Evolutionary conservation across 2,329 filamentous ascomycete genomes (phyloP).

Genomic region (Alternaria tenuissima): DNA sequence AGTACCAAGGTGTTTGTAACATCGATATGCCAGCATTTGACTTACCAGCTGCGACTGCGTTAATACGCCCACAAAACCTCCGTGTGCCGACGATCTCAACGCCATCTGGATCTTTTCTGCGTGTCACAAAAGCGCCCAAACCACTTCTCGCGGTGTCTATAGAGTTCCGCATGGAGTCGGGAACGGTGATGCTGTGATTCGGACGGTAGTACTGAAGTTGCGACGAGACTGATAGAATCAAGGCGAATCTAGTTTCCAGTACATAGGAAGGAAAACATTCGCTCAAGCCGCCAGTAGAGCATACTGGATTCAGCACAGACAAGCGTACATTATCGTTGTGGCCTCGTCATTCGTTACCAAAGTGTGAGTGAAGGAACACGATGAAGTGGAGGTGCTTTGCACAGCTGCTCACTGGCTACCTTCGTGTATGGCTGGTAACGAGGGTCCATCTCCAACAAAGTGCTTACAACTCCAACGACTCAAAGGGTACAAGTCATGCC

Average conservation of each 20-base stretch:
- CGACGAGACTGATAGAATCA: rapidly evolving
- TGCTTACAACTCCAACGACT: not conserved
- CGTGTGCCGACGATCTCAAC: not conserved
- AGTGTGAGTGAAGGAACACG: not conserved
- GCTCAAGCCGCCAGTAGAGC: not conserved
- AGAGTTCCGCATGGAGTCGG: not conserved
- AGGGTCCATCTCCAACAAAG: not conserved
- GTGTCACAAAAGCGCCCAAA: not conserved
- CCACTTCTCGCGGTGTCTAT: not conserved
- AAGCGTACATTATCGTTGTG: not conserved
- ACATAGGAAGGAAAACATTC: not conserved
- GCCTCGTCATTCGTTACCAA: not conserved
- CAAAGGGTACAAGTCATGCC: not conserved
- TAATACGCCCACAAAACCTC: not conserved
- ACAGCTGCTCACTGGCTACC: not conserved
- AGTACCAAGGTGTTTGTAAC: not conserved
- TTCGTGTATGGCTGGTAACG: not conserved
- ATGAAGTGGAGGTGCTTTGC: not conserved
- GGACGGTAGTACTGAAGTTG: no score
- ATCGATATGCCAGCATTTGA: not conserved
- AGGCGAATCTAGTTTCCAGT: no score
- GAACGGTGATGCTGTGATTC: rapidly evolving
- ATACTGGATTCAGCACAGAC: not conserved
- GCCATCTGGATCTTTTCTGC: not conserved
- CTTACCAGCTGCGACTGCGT: constrained; percentile 2